phyloP scores from a whole-genome alignment of 2,329 filamentous ascomycete genomes.

The Fusarium liriodendri region DNA sequence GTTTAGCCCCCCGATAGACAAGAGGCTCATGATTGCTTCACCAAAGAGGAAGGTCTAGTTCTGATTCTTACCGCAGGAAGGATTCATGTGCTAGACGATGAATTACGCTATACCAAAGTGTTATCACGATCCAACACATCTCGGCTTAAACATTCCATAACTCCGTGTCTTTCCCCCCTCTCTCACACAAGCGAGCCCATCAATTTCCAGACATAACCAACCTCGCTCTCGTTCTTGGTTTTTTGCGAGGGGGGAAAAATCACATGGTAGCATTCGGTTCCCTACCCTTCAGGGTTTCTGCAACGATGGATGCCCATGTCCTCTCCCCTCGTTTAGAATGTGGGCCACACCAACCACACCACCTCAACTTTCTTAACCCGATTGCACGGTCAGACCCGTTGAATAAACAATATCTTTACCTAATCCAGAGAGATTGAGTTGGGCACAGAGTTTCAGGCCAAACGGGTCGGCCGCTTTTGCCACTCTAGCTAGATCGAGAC shows the following conservation, averaged over 20 bases:
- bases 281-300: background rate
- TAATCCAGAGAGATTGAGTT: conserved; percentile 7
- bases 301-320: background rate
- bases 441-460: background rate
- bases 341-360: background rate
- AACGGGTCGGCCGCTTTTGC: conserved; percentile 1
- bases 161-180: background rate
- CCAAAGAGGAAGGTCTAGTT: background rate
- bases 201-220: background rate
- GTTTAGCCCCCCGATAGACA: background rate
- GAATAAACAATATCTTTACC: conserved; percentile 12
- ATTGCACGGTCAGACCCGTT: background rate
- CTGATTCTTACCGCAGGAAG: background rate
- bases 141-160: background rate
- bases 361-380: background rate
- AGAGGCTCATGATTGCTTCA: background rate
- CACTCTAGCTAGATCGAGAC: background rate
- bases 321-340: background rate
- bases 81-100: background rate
- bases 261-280: conserved; percentile 1
- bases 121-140: background rate
- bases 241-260: background rate
- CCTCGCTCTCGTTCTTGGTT: background rate
- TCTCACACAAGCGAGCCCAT: background rate
- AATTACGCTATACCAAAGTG: background rate